Base-by-base conservation (phyloP, 2,329 filamentous ascomycete genomes). In the Fusarium pseudonygamai region DNA sequence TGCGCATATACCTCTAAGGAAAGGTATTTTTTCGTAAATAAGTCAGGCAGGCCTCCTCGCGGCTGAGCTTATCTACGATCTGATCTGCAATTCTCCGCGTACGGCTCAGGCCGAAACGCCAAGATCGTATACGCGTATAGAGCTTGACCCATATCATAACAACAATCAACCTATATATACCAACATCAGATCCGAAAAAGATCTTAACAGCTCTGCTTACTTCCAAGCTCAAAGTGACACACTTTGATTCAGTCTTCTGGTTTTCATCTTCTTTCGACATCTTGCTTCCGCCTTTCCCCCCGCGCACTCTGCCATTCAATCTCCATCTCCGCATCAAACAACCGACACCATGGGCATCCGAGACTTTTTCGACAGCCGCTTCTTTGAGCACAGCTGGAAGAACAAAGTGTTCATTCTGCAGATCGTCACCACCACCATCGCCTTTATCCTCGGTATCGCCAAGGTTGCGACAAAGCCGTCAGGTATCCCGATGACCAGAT, bases 331-430 rank as follows among this genome's bases (percentile, higher is more conserved):
- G 2, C 8, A 26, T 22, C 13, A 2, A 26, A 11, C 7, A 24
- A 15, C 16, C 14, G 15, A n/a, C 2, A 30, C 4, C 14, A 72
- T 75, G 72, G 59, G 52, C n/a, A 43, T 72, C 18, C 52, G 39
- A 24, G 18, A 40, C 36, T 69, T 74, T 22, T 74, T 74, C 20
- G 40, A 58, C 4, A 69, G 65, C 45, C 60, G 42, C 28, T 73
- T 59, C 45, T 74, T 76, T 3, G 68, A 74, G 14, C 42, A 52
- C 2, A 42, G 57, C 13, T 67, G 71, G 67, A 76, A 74, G 7
- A 74, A 58, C 1, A 74, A 60, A 15, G 59, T 71, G 1, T 74
- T 74, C 0, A 66, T 72, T 4, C 39, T 36, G 0, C 59, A 66
- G 2, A 12, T 49, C 2, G 36, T 56, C 15, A 46, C 67, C 0